phyloP scores from a whole-genome alignment of 2,329 filamentous ascomycete species.

The Lithohypha guttulata region DNA sequence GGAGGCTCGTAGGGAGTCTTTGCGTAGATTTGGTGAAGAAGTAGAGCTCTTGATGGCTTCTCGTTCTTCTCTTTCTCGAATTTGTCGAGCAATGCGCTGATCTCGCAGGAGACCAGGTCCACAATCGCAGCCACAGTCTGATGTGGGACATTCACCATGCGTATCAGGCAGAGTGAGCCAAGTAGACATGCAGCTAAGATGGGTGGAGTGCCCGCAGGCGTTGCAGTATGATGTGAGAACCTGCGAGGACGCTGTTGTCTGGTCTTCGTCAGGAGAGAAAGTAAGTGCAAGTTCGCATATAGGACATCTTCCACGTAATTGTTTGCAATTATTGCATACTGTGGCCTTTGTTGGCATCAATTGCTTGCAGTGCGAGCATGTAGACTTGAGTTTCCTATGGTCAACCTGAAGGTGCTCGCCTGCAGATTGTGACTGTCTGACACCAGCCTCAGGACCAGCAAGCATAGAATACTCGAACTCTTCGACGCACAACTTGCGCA shows the following conservation, averaged over 20 bases:
- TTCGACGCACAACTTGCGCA: conserved; percentile 41
- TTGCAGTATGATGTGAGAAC: conserved; percentile 47
- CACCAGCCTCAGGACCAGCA: neutral
- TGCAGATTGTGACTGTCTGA: neutral
- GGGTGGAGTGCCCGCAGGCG: conserved; percentile 50
- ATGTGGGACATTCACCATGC: conserved; percentile 47
- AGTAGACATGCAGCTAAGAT: conserved; percentile 45
- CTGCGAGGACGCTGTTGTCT: neutral
- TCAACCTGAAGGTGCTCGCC: conserved; percentile 4
- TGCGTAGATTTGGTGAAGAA: conserved; percentile 30
- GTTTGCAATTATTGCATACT: conserved; percentile 16
- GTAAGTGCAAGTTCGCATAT: conserved; percentile 34
- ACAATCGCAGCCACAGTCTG: conserved; percentile 51
- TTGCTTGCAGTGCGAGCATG: conserved; percentile 16
- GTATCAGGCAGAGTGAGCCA: conserved; percentile 43
- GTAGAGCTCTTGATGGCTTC: conserved; percentile 22
- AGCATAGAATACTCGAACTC: conserved; percentile 15
- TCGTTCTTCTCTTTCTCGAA: conserved; percentile 23
- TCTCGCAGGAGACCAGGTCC: conserved; percentile 39
- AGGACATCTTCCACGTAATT: conserved; percentile 31
- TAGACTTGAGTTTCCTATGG: neutral
- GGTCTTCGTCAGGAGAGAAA: neutral
- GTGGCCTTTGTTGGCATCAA: conserved; percentile 11
- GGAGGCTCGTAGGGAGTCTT: conserved; percentile 34
- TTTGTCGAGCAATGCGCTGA: conserved; percentile 28